Conservation (phyloP, 805 yeast genomes). For the Lipomyces starkeyi region DNA sequence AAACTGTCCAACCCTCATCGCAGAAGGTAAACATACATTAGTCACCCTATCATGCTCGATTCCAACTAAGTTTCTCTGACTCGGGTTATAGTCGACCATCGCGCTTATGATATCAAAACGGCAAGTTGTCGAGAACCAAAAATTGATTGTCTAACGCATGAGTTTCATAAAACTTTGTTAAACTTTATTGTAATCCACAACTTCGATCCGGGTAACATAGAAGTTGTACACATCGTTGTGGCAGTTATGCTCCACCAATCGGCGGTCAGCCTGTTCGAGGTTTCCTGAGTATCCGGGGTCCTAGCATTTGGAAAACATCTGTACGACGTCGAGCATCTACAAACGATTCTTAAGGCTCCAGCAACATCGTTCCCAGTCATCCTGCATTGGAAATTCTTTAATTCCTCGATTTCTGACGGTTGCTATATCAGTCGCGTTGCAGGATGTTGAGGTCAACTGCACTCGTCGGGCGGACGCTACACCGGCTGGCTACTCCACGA, state of each 20-base stretch:
- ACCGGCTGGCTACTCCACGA: conserved; percentile 2
- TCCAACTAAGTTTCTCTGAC: conserved; percentile 65
- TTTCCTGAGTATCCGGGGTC: background rate
- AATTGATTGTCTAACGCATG: background rate
- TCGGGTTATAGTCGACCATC: conserved; percentile 17
- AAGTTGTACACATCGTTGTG: conserved; percentile 3
- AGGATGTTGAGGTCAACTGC: conserved; percentile 13
- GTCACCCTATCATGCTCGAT: conserved; percentile 91
- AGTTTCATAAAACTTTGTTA: background rate
- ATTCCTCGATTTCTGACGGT: background rate
- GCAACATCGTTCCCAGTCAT: background rate
- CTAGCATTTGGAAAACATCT: background rate
- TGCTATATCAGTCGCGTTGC: conserved; percentile 1
- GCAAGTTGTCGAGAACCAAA: background rate
- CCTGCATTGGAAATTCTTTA: background rate
- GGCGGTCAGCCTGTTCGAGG: conserved; percentile 18
- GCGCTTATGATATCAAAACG: background rate
- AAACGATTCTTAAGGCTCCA: background rate
- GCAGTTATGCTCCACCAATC: conserved; percentile 25
- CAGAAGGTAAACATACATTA: conserved; percentile 52
- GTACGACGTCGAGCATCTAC: background rate
- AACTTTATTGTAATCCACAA: background rate
- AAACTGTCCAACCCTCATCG: background rate
- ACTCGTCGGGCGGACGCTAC: conserved; percentile 4
- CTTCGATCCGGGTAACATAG: conserved; percentile 13